Evolutionary conservation across 1,284 basidiomycete genomes (phyloP), one percentile per base, ranked within the genome.

Genomic region (Papiliotrema laurentii): DNA sequence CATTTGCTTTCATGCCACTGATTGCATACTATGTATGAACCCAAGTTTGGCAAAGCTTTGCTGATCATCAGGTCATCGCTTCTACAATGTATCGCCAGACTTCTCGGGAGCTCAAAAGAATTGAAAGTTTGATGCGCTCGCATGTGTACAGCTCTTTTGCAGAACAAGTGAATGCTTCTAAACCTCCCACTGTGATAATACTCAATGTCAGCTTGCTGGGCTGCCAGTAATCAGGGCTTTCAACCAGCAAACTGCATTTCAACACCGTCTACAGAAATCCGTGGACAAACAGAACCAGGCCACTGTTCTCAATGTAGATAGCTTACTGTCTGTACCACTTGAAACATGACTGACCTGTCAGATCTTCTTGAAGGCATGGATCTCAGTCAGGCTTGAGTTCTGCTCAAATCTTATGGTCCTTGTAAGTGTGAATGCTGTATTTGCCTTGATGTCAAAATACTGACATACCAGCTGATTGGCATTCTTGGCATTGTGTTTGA

Each of bases 91-190:
- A 71, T 48, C 54, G 63, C 2, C 50, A 59, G 7, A 63, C 65
- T 0, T 64, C 62, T 2, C 53, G 68, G 6, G 68, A 73, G 44
- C 45, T 66, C 44, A 70, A 69, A 40, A 53, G 71, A 5, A 50
- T 73, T 18, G 64, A 68, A 38, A 63, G 61, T 1, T 57, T 63
- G 28, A 49, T 56, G 13, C 56, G 69, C 43, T 64, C 61, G 4
- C 56, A 56, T 25, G 60, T 71, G 42, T 70, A 69, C 41, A 58
- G 50, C 26, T 59, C 55, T 1, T 69, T 71, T 34, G 66, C 61
- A 3, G 70, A 71, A 53, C 65, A 65, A 54, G 64, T 61, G 21
- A 42, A 16, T 16, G 51, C 40, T 19, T 18, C 30, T 16, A 19
- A 33, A 21, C 19, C n/a, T n/a, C 21, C 5, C 13, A 27, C 16